Conservation (phyloP, 192 early-diverging fungal genomes). For the Radiomyces spectabilis region DNA sequence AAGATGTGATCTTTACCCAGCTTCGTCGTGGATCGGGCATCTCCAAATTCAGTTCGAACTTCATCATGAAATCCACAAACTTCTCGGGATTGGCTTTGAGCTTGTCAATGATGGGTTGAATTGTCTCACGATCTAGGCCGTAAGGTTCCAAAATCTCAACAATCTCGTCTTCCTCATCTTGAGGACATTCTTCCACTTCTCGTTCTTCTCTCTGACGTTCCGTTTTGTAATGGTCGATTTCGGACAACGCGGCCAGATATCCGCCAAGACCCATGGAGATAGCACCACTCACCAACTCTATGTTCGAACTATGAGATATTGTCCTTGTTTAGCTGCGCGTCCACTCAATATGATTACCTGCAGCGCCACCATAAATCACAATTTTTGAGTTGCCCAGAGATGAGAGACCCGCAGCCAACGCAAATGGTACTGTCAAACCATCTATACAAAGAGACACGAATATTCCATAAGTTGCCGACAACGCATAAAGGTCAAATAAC, state of each 20-base stretch:
- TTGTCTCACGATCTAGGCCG: conserved; percentile 37
- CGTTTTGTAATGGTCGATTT: conserved; percentile 56
- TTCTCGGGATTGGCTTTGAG: conserved; percentile 42
- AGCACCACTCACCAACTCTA: conserved; percentile 46
- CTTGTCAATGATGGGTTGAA: conserved; percentile 44
- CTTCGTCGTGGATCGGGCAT: conserved; percentile 46
- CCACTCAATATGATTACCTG: too few relatives aligned
- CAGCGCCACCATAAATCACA: conserved; percentile 54
- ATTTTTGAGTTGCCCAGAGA: conserved; percentile 40
- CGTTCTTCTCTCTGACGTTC: conserved; percentile 44
- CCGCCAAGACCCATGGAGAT: conserved; percentile 64
- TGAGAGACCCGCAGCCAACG: conserved; percentile 55
- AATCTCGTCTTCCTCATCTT: conserved; percentile 53
- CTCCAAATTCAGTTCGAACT: conserved; percentile 55
- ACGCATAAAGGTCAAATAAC: too few relatives aligned
- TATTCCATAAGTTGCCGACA: too few relatives aligned
- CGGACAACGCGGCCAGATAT: conserved; percentile 49
- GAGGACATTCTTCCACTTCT: conserved; percentile 44
- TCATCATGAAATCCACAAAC: conserved; percentile 73
- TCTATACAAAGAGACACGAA: conserved; percentile 9
- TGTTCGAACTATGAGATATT: too few relatives aligned
- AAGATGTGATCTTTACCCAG: conserved; percentile 43
- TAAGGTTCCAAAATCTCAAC: conserved; percentile 58
- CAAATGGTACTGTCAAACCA: conserved; percentile 55
- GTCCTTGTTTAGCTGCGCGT: too few relatives aligned